Conservation (phyloP, 768 basidiomycete species). For the Mycena metata region DNA sequence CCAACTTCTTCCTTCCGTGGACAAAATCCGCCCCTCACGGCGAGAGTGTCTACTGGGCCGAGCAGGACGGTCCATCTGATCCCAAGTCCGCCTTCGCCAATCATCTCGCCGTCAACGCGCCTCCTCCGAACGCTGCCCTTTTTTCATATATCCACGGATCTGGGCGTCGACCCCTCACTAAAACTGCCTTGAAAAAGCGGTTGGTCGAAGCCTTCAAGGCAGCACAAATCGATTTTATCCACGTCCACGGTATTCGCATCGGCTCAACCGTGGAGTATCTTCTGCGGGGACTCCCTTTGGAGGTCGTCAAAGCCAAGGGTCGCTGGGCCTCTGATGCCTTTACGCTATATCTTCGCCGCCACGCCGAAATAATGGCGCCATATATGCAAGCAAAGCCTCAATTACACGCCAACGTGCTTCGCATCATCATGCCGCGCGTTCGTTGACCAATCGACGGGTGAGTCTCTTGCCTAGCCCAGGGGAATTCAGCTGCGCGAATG, state of each 20-base stretch:
- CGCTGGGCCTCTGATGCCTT: constrained; percentile 44
- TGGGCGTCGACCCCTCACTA: background rate
- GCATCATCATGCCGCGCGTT: constrained; percentile 19
- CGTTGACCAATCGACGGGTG: constrained; percentile 8
- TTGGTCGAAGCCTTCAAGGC: constrained; percentile 1
- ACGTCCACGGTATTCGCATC: constrained; percentile 42
- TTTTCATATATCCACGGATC: constrained; percentile 26
- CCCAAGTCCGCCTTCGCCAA: constrained; percentile 20
- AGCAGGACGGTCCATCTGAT: constrained; percentile 30
- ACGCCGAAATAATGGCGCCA: constrained; percentile 41
- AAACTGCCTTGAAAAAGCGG: constrained; percentile 3
- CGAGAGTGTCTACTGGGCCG: constrained; percentile 35
- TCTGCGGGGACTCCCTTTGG: constrained; percentile 35
- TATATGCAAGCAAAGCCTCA: constrained; percentile 37
- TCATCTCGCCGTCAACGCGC: constrained; percentile 35
- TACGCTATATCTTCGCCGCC: constrained; percentile 35
- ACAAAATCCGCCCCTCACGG: constrained; percentile 38
- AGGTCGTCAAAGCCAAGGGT: constrained; percentile 44
- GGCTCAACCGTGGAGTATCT: constrained; percentile 42
- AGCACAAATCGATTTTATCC: constrained; percentile 8
- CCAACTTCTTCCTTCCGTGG: constrained; percentile 28
- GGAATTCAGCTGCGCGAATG: constrained; percentile 25
- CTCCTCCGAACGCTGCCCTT: constrained; percentile 13
- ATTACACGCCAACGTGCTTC: constrained; percentile 1
- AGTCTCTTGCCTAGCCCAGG: constrained; percentile 21